Conservation (phyloP, 768 basidiomycete species). For the Suillus bovinus region DNA sequence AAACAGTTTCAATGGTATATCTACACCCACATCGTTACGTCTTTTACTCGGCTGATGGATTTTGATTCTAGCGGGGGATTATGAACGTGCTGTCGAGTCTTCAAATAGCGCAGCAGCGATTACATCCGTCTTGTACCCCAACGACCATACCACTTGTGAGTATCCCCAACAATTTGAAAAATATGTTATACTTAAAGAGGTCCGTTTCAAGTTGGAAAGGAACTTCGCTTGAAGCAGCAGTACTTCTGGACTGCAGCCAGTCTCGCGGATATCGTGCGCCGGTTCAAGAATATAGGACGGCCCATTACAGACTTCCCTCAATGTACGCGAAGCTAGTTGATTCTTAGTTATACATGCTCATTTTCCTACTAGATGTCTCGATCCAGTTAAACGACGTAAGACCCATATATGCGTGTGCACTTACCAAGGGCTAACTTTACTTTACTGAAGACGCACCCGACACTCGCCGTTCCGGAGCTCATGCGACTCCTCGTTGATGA, state of each 20-base stretch:
- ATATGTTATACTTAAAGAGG: neutral
- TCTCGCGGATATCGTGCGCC: slow-evolving; percentile 84
- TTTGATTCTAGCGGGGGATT: slow-evolving; percentile 72
- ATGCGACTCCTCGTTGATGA: slow-evolving; percentile 93
- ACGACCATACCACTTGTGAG: slow-evolving; percentile 79
- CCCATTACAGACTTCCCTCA: slow-evolving; percentile 82
- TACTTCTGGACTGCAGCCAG: slow-evolving; percentile 94
- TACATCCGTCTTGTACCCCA: slow-evolving; percentile 94
- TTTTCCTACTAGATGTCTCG: slow-evolving; percentile 58
- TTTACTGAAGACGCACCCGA: slow-evolving; percentile 81
- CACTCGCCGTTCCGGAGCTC: slow-evolving; percentile 91
- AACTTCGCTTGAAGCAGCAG: slow-evolving; percentile 92
- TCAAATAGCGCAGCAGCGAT: slow-evolving; percentile 92
- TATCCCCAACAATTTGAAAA: neutral
- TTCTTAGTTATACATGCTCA: slow-evolving; percentile 10
- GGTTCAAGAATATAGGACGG: slow-evolving; percentile 89
- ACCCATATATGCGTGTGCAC: slow-evolving; percentile 5
- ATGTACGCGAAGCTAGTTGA: slow-evolving; percentile 44
- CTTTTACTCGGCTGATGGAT: neutral
- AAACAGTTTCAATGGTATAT: slow-evolving; percentile 88
- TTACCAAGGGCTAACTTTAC: neutral
- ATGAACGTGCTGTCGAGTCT: slow-evolving; percentile 84
- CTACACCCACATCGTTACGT: no score
- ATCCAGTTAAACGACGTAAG: slow-evolving; percentile 94
- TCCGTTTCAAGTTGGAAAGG: slow-evolving; percentile 66